Evolutionary conservation across 192 early-diverging fungal species (phyloP).

Genomic region (Rhizoclosmatium globosum): DNA sequence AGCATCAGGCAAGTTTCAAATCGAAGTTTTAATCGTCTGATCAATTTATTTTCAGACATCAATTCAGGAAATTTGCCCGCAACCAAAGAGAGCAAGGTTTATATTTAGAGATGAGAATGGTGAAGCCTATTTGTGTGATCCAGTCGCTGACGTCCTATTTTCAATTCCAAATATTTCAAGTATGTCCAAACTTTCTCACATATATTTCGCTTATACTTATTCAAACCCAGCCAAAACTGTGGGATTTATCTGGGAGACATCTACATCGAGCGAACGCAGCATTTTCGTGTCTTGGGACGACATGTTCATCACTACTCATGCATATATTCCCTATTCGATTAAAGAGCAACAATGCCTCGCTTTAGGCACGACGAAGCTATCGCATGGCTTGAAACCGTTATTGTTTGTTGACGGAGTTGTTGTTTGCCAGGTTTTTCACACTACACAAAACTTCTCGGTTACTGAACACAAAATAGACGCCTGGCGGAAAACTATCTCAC

Average conservation of each 20-base stretch:
- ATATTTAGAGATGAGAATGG: conserved; percentile 53
- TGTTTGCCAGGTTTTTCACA: conserved; percentile 52
- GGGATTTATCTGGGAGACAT: conserved; percentile 58
- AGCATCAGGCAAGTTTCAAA: conserved; percentile 49
- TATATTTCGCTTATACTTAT: background rate
- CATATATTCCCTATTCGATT: conserved; percentile 48
- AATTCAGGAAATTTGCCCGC: conserved; percentile 47
- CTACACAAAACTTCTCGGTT: background rate
- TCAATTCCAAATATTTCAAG: conserved; percentile 42
- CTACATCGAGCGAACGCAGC: conserved; percentile 16
- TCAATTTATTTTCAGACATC: conserved; percentile 34
- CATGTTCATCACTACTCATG: conserved; percentile 53
- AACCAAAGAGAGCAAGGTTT: conserved; percentile 45
- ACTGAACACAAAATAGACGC: conserved; percentile 39
- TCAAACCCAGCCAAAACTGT: conserved; percentile 43
- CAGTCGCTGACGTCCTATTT: conserved; percentile 44
- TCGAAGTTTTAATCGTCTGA: background rate
- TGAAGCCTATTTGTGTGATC: conserved; percentile 50
- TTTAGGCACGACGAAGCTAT: conserved; percentile 53
- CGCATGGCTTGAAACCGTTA: conserved; percentile 58
- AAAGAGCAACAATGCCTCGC: conserved; percentile 50
- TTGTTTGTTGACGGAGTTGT: conserved; percentile 47
- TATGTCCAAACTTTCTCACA: background rate
- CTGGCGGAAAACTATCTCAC: conserved; percentile 49
- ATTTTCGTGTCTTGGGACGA: conserved; percentile 60